Evolutionary conservation across 257 asterid species (phyloP).

Genomic region (Gardenia jasminoides): DNA sequence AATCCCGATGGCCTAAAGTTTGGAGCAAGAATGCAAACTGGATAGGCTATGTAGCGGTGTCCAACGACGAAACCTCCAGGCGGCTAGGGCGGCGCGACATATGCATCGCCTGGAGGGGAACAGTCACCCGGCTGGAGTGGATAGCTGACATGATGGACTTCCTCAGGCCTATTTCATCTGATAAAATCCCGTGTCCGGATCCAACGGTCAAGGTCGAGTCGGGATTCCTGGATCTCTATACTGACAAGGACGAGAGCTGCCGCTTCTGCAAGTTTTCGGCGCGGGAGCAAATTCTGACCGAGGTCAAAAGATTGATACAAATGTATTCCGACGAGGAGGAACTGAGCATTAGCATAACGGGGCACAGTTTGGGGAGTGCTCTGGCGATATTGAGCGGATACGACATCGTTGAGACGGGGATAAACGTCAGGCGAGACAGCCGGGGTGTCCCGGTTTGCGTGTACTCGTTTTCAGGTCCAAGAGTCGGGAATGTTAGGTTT

Average conservation of each 20-base stretch:
- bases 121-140: slow-evolving; percentile 30
- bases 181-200: slow-evolving; percentile 24
- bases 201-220: slow-evolving; percentile 29
- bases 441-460: slow-evolving; percentile 34
- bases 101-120: slow-evolving; percentile 28
- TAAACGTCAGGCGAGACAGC: slow-evolving; percentile 7
- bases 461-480: slow-evolving; percentile 48
- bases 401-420: slow-evolving; percentile 29
- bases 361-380: slow-evolving; percentile 33
- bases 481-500: slow-evolving; percentile 55
- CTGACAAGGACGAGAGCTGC: slow-evolving; percentile 25
- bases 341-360: slow-evolving; percentile 27
- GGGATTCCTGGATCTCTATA: slow-evolving; percentile 32
- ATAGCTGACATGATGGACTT: slow-evolving; percentile 27
- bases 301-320: slow-evolving; percentile 25
- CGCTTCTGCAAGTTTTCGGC: slow-evolving; percentile 32
- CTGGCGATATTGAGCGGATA: slow-evolving; percentile 32
- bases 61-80: slow-evolving; percentile 25
- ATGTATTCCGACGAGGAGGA: slow-evolving; percentile 20
- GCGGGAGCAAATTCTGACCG: slow-evolving; percentile 25
- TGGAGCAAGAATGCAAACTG: slow-evolving; percentile 39
- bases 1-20: slow-evolving; percentile 25
- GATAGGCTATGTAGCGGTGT: slow-evolving; percentile 36
- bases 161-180: slow-evolving; percentile 13
- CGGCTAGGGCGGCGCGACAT: slow-evolving; percentile 21